These are phyloP conservation scores for Nakataea oryzae DNA, from an alignment of 2,329 filamentous ascomycete genomes.

Conservation along the genomic window DNA sequence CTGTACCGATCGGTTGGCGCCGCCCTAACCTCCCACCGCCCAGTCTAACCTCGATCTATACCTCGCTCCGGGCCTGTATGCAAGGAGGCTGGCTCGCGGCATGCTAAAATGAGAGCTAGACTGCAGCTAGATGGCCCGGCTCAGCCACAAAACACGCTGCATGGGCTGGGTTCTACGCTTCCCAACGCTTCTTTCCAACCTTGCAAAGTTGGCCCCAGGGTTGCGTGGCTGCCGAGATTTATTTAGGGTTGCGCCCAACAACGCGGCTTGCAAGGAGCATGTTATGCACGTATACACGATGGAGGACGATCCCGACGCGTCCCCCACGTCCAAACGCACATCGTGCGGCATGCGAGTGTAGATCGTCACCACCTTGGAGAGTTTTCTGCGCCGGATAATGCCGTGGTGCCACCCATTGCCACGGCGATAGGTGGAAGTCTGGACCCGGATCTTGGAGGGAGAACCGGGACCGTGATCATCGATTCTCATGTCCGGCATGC, in stretches of 20 bases:
- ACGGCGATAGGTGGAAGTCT: no score
- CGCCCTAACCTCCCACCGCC: not conserved
- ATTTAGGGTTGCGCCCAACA: not conserved
- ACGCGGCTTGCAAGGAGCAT: not conserved
- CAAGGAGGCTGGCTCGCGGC: not conserved
- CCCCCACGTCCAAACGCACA: no score
- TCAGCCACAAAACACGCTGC: no score
- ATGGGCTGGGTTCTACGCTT: not conserved
- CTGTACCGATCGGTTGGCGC: not conserved
- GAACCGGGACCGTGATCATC: no score
- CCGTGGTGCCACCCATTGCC: no score
- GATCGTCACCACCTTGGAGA: not conserved
- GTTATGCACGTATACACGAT: not conserved
- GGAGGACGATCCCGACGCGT: not conserved
- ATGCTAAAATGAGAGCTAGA: not conserved
- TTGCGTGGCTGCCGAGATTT: no score
- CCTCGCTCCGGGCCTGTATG: not conserved
- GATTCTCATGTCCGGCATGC: no score
- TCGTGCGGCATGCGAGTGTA: not conserved
- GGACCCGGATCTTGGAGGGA: no score
- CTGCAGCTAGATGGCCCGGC: not conserved
- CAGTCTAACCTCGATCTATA: not conserved
- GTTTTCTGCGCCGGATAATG: no score
- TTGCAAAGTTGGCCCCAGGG: not conserved
- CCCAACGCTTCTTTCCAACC: not conserved